Base-by-base conservation (phyloP, 805 yeast genomes). In the Yamadazyma philogaea region DNA sequence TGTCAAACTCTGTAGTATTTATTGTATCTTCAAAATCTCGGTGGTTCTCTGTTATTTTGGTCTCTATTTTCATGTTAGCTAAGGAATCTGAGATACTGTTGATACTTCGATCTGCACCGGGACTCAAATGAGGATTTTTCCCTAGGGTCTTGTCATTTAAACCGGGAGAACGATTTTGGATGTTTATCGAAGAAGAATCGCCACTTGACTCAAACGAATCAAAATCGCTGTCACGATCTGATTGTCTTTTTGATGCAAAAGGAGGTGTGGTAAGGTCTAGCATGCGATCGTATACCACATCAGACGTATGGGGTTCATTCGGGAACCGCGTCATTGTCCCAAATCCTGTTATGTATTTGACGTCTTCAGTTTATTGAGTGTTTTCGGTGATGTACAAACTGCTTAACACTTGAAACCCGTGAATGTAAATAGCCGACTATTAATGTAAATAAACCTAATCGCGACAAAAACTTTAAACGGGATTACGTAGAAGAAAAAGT, bases 1-100 rank as follows among this genome's bases (percentile, higher is more conserved):
- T 60, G 36, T 60, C 53, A 38, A 46, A 49, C 10, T 35, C 44
- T 7, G 51, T 41, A n/a, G 42, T 36, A 19, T 46, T 47, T 10
- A 44, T 32, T 20, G 49, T 48, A 14, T 36, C 19, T 6, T 37
- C 42, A 12, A 31, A 18, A 17, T 27, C 22, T 19, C 31, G 30
- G 11, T 21, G 24, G 20, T 30, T 30, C 19, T 27, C 32, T 2
- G 14, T 17, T 28, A 39, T 39, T 3, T 41, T 36, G 15, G 46
- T 18, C 20, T 30, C 30, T 19, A 48, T 20, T 20, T 44, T 47
- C 36, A 54, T 40, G 20, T 40, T 36, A 8, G 44, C 44, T 10
- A 55, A 34, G 1, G 54, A 47, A 8, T 44, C 40, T 24, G 45
- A 44, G 8, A 54, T 36, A 30, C 47, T 43, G 5, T 37, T 42